Evolutionary conservation across 306 rosid genomes (phyloP).

Genomic region (Glycine latifolia): DNA sequence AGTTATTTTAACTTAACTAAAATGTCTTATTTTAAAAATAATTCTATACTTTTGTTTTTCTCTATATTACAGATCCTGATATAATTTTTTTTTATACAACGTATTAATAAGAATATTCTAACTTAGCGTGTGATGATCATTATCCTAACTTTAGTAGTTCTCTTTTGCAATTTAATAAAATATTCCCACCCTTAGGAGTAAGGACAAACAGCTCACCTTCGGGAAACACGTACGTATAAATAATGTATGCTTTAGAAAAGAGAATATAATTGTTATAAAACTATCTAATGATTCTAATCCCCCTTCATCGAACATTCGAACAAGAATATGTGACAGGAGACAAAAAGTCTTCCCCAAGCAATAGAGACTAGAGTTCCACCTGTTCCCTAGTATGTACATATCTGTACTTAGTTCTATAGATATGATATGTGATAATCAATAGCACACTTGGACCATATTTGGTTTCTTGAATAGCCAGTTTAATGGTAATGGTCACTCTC

Average conservation of each 20-base stretch:
- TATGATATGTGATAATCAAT: no score
- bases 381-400: no score
- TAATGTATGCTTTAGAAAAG: no score
- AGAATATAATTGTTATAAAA: no score
- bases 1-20: no score
- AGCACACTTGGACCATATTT: no score
- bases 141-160: neutral
- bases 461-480: neutral
- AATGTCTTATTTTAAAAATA: no score
- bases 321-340: slow-evolving; percentile 1
- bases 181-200: slow-evolving; percentile 31
- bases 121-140: neutral
- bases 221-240: neutral
- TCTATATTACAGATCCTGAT: no score
- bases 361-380: neutral
- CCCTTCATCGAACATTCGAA: neutral
- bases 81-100: neutral
- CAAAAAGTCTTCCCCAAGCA: neutral
- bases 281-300: no score
- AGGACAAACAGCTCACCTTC: slow-evolving; percentile 38
- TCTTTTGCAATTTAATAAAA: neutral
- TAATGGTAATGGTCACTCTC: slow-evolving; percentile 8
- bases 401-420: no score
- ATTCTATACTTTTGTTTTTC: no score
- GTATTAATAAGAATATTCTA: neutral